Conservation (phyloP, 257 asterid species). For the Nicotiana attenuata region DNA sequence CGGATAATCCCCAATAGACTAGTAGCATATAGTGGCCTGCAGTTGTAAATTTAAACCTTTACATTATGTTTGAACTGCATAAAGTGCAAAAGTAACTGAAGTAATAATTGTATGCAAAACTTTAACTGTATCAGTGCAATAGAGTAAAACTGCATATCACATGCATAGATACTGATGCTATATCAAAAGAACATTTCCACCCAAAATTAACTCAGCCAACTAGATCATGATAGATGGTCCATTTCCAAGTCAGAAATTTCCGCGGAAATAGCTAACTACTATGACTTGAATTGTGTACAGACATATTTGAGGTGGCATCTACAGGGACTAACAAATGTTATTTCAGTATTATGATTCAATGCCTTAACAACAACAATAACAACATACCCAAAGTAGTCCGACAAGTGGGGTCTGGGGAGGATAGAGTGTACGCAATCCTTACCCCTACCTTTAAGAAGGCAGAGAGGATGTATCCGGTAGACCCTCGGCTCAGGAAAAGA, state of each 20-base stretch:
- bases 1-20: conserved; percentile 41
- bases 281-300: neutral
- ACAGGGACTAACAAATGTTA: neutral
- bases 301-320: conserved; percentile 4
- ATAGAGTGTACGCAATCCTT: too few species aligned
- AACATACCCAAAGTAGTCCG: too few species aligned
- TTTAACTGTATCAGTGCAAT: neutral
- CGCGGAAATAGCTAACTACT: neutral
- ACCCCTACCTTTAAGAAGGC: too few species aligned
- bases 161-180: neutral
- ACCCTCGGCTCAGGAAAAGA: too few species aligned
- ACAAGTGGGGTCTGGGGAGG: too few species aligned
- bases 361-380: neutral
- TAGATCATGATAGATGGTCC: neutral
- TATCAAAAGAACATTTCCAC: neutral
- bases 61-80: neutral
- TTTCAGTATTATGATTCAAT: neutral
- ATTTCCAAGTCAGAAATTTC: neutral
- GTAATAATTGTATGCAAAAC: neutral
- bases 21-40: conserved; percentile 52
- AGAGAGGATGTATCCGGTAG: too few species aligned
- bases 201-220: neutral
- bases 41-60: neutral
- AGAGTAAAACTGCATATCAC: neutral
- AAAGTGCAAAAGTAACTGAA: neutral